These are phyloP conservation scores for Boletus sp. DNA, from an alignment of 1,284 basidiomycete species.

Conservation along the genomic window DNA sequence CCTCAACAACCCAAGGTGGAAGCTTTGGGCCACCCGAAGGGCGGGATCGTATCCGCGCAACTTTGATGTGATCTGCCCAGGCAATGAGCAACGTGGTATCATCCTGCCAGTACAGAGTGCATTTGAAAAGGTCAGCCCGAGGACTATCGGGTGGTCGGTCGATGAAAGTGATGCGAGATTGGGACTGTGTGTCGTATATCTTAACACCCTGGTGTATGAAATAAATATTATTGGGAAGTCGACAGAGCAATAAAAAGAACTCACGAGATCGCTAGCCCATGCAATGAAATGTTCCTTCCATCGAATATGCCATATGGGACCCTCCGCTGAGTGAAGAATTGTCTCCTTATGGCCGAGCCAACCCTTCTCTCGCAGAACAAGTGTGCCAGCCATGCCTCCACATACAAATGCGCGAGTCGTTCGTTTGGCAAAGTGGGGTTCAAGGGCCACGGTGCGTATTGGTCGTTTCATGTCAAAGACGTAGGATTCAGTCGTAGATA, in stretches of 20 bases:
- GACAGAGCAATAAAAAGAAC: constrained; percentile 29
- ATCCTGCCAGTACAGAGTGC: constrained; percentile 90
- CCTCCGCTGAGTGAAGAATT: constrained; percentile 85
- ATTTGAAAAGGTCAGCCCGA: constrained; percentile 92
- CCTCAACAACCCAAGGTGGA: constrained; percentile 75
- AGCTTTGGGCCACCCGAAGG: constrained; percentile 43
- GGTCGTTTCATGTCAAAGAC: constrained; percentile 93
- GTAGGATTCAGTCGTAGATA: constrained; percentile 83
- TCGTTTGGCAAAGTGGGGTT: constrained; percentile 88
- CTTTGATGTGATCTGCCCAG: constrained; percentile 96
- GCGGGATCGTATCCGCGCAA: constrained; percentile 79
- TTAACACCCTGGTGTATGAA: constrained; percentile 75
- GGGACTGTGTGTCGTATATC: constrained; percentile 85
- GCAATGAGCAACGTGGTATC: constrained; percentile 88
- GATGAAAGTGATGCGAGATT: constrained; percentile 86
- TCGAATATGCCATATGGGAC: constrained; percentile 90
- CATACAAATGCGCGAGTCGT: constrained; percentile 87
- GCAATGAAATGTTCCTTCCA: constrained; percentile 91
- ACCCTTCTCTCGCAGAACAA: constrained; percentile 91
- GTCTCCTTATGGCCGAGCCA: constrained; percentile 97
- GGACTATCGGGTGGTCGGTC: constrained; percentile 83
- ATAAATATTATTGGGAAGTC: not conserved
- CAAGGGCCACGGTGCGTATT: constrained; percentile 88
- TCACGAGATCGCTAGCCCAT: constrained; percentile 93
- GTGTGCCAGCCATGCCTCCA: constrained; percentile 89